Evolutionary conservation across 2,329 filamentous ascomycete species (phyloP), one percentile per base, ranked within the genome.

Genomic region (Aspergillus cejpii): DNA sequence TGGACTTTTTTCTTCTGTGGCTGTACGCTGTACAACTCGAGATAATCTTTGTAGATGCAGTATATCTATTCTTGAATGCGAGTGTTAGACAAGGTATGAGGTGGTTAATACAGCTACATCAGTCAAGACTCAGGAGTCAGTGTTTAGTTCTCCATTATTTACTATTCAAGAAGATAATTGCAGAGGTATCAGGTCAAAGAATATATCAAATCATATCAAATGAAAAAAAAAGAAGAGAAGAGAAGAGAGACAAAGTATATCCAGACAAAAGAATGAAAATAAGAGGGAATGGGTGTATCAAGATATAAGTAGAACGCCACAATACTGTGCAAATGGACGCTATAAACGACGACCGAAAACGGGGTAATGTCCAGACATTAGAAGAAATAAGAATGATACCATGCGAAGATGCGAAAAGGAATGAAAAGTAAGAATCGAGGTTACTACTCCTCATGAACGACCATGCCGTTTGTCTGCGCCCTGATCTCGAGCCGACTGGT

Each of bases 51-150:
- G n/a, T n/a, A n/a, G n/a, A n/a, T n/a, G n/a, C n/a, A n/a, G n/a
- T n/a, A n/a, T n/a, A n/a, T n/a, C 46, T 79, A 29, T 74, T 80
- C 62, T 68, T 80, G 8, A 81, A 81, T 63, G 77, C 77, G 2
- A 75, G 75, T 53, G 74, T 81, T 39, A n/a, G n/a, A n/a, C n/a
- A n/a, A n/a, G n/a, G n/a, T n/a, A n/a, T n/a, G n/a, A n/a, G n/a
- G n/a, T n/a, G n/a, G n/a, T n/a, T n/a, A n/a, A 24, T 24, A 24
- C 23, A 24, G 23, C 23, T 5, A 41, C 12, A 7, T 11, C 34
- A 29, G n/a, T n/a, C n/a, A n/a, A n/a, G n/a, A n/a, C n/a, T n/a
- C n/a, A n/a, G n/a, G n/a, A n/a, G n/a, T n/a, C n/a, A n/a, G n/a
- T n/a, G n/a, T n/a, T n/a, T n/a, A n/a, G n/a, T n/a, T n/a, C n/a